Conservation (phyloP, 768 basidiomycete species). For the Russula compacta region DNA sequence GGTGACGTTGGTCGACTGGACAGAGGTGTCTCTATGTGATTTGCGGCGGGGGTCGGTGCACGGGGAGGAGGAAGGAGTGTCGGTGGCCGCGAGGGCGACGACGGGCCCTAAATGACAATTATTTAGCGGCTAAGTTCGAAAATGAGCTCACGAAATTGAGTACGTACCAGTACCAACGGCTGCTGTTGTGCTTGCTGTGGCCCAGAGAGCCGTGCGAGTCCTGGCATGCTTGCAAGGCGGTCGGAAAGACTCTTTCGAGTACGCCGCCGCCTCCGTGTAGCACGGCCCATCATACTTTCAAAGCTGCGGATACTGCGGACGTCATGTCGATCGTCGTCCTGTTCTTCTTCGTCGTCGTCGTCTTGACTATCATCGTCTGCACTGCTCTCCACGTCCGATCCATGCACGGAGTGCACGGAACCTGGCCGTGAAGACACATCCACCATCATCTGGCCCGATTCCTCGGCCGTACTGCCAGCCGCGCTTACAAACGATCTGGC, state of each 20-base stretch:
- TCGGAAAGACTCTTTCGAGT: constrained; percentile 70
- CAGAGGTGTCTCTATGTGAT: constrained; percentile 30
- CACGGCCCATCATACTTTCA: constrained; percentile 65
- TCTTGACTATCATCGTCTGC: constrained; percentile 31
- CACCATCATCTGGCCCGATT: constrained; percentile 44
- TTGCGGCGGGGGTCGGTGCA: constrained; percentile 23
- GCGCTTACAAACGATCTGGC: constrained; percentile 23
- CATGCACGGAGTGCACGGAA: constrained; percentile 33
- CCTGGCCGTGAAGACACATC: constrained; percentile 47
- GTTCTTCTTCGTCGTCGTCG: constrained; percentile 32
- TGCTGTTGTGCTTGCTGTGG: constrained; percentile 4
- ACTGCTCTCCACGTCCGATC: constrained; percentile 27
- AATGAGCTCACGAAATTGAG: constrained; percentile 12
- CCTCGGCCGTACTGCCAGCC: constrained; percentile 26
- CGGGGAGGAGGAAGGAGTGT: constrained; percentile 30
- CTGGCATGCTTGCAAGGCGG: constrained; percentile 71
- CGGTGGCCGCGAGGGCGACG: constrained; percentile 33
- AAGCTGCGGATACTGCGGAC: constrained; percentile 77
- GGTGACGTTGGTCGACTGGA: constrained; percentile 35
- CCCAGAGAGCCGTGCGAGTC: constrained; percentile 35
- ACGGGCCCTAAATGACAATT: constrained; percentile 25
- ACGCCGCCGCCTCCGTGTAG: constrained; percentile 20
- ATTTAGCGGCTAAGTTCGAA: neutral
- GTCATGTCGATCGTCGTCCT: constrained; percentile 39
- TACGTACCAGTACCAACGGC: constrained; percentile 1